A percentile compares a stretch with the other conserved stretches of the same genome.
phyloP scores from a whole-genome alignment of 106 monocot species.

The Platanthera guangdongensis region DNA sequence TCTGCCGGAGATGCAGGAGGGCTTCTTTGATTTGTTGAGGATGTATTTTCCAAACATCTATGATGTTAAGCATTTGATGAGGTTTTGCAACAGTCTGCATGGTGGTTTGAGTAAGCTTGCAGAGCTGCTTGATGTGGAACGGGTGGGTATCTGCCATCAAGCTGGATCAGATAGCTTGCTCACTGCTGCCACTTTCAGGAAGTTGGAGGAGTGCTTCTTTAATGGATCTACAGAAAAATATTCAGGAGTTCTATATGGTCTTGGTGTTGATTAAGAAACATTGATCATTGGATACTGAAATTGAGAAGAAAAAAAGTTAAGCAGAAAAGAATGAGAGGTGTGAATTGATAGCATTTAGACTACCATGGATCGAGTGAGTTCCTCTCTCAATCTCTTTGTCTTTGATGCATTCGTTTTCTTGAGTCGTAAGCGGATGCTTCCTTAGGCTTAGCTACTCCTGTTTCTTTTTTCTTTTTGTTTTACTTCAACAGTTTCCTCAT shows the following conservation, averaged over 20 bases:
- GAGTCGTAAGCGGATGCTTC: not conserved
- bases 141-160: constrained; percentile 19
- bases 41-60: constrained; percentile 13
- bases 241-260: constrained; percentile 18
- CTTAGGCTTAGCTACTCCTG: not conserved
- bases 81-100: constrained; percentile 17
- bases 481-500: not conserved
- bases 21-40: constrained; percentile 10
- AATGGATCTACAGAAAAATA: constrained; percentile 16
- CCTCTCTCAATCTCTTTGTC: not conserved
- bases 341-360: constrained; percentile 2
- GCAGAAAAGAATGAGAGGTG: not conserved
- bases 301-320: not conserved
- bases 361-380: not conserved
- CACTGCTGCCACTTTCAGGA: constrained; percentile 15
- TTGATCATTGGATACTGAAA: not conserved
- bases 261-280: constrained; percentile 11
- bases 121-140: constrained; percentile 14
- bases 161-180: constrained; percentile 17
- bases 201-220: constrained; percentile 16
- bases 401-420: not conserved
- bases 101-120: constrained; percentile 19
- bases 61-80: constrained; percentile 22
- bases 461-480: not conserved
- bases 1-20: constrained; percentile 13